Evolutionary conservation across 345 rosid genomes (phyloP).

Genomic region (Diplotaxis tenuifolia): DNA sequence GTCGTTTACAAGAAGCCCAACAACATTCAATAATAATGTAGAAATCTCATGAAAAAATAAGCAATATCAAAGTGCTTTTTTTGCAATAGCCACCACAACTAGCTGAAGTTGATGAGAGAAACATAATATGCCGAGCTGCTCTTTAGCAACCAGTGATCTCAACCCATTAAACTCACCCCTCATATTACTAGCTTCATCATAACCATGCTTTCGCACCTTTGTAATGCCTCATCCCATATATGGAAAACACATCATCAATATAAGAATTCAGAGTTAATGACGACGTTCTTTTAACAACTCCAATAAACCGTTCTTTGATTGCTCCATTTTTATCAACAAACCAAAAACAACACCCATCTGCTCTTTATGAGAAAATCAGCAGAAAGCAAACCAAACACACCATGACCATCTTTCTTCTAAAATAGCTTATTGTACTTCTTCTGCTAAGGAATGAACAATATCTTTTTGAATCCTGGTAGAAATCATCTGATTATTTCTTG

Average conservation of each 20-base stretch:
- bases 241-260: not conserved
- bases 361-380: not conserved
- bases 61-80: not conserved
- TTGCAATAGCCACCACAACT: not conserved
- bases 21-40: not conserved
- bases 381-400: not conserved
- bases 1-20: not conserved
- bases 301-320: not conserved
- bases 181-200: not conserved
- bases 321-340: not conserved
- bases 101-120: not conserved
- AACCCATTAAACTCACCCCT: not conserved
- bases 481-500: not conserved
- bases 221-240: not conserved
- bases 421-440: not conserved
- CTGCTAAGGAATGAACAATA: not conserved
- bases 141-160: not conserved
- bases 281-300: not conserved
- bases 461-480: not conserved
- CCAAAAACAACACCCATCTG: not conserved
- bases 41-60: too few relatives aligned
- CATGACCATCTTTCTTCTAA: not conserved
- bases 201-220: not conserved
- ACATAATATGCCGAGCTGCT: not conserved
- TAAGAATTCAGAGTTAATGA: not conserved